Percentiles rank a stretch among this genome's conserved stretches.
These are phyloP conservation scores for Cyclanthera cordifolia DNA, from an alignment of 306 rosid species.

Conservation along the genomic window DNA sequence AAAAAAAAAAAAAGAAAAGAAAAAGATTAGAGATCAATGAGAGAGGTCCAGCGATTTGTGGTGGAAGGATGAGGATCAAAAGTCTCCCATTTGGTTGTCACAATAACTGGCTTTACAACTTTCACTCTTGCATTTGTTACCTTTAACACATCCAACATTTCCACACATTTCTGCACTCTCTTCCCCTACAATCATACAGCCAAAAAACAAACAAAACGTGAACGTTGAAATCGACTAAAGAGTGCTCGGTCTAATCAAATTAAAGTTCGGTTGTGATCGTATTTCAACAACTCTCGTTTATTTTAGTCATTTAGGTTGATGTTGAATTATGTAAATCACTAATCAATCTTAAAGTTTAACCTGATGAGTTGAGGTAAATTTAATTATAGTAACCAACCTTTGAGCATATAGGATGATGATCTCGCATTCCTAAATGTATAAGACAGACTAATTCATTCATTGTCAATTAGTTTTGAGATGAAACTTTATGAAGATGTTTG, in stretches of 20 bases:
- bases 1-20: no score
- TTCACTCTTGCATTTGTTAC: conserved; percentile 46
- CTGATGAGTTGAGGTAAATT: no score
- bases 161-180: conserved; percentile 53
- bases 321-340: no score
- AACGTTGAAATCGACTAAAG: neutral
- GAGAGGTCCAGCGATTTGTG: conserved; percentile 12
- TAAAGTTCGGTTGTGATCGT: neutral
- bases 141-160: conserved; percentile 31
- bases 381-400: no score
- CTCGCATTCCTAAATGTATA: no score
- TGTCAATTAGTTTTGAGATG: no score
- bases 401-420: no score
- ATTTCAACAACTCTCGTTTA: no score
- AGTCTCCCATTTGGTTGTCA: conserved; percentile 76
- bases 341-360: no score
- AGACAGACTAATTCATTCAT: no score
- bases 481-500: no score
- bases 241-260: neutral
- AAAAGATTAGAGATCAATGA: conserved; percentile 18
- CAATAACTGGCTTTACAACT: conserved; percentile 28
- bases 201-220: neutral
- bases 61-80: conserved; percentile 36
- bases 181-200: conserved; percentile 30
- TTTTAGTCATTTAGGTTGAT: no score